Percentiles rank a stretch among this genome's conserved stretches.
phyloP scores from a whole-genome alignment of 352 stramenopile genomes.

The Globisporangium ultimum region DNA sequence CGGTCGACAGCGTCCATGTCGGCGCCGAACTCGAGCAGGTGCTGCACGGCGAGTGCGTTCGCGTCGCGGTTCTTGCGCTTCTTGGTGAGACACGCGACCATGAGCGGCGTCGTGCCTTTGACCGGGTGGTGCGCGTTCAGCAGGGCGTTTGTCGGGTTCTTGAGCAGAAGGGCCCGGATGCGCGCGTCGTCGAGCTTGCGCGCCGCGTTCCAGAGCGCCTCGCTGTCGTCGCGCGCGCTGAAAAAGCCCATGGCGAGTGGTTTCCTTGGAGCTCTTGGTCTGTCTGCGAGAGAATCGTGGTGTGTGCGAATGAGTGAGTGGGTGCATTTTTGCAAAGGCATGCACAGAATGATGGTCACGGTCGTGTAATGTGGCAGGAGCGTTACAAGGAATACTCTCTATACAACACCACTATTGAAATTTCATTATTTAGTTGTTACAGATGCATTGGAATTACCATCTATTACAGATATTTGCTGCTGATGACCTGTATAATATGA shows the following conservation, averaged over 20 bases:
- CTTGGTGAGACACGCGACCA: constrained; percentile 53
- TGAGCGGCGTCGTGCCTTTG: constrained; percentile 62
- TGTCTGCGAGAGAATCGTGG: neutral
- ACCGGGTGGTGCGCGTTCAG: constrained; percentile 42
- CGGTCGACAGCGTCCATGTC: constrained; percentile 34
- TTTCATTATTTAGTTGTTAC: no score
- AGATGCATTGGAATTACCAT: no score
- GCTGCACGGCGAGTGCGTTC: constrained; percentile 32
- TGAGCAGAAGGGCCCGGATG: constrained; percentile 11
- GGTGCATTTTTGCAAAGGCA: neutral
- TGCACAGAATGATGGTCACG: no score
- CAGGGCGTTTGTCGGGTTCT: constrained; percentile 5
- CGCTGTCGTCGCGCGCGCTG: constrained; percentile 5
- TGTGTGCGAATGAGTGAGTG: neutral
- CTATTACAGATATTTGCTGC: no score
- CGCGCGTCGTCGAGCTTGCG: constrained; percentile 13
- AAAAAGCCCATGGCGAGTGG: constrained; percentile 7
- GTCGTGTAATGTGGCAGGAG: no score
- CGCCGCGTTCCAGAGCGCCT: constrained; percentile 16
- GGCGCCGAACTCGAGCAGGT: constrained; percentile 58
- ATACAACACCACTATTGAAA: no score
- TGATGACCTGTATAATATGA: no score
- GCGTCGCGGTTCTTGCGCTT: constrained; percentile 12
- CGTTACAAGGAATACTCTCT: no score
- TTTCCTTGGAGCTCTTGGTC: neutral